Percentiles rank a stretch among this genome's conserved stretches.
These are phyloP conservation scores for Coniochaeta sp. DNA, from an alignment of 2,329 filamentous ascomycete species.

Conservation along the genomic window DNA sequence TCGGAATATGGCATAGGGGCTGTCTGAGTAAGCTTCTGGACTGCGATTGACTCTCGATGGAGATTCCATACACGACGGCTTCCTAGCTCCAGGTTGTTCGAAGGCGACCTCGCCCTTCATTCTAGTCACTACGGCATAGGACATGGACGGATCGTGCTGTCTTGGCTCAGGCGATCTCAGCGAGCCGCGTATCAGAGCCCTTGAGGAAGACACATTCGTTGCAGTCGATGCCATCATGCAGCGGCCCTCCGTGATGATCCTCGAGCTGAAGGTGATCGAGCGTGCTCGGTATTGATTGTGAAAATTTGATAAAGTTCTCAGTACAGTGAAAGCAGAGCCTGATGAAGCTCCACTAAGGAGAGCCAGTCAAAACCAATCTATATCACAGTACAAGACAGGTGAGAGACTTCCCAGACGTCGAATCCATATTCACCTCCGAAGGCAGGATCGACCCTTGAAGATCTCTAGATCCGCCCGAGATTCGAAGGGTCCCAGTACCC, in stretches of 20 bases:
- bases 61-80: neutral
- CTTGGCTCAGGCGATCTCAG: constrained; percentile 3
- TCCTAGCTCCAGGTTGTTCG: neutral
- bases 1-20: neutral
- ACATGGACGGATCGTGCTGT: neutral
- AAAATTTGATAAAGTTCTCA: too few species aligned
- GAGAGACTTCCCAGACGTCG: too few species aligned
- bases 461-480: neutral
- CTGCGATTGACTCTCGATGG: neutral
- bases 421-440: neutral
- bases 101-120: neutral
- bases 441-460: neutral
- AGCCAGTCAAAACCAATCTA: too few species aligned
- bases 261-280: neutral
- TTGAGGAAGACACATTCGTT: neutral
- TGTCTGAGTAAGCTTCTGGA: neutral
- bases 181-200: constrained; percentile 5
- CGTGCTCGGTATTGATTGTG: neutral
- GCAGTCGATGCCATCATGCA: neutral
- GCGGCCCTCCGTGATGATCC: neutral
- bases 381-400: too few species aligned
- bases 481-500: neutral
- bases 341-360: too few species aligned
- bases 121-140: neutral
- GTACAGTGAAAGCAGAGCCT: too few species aligned